Percentiles rank a stretch among this genome's conserved stretches.
Conservation (phyloP, 2,329 filamentous ascomycete species). For the Fusarium lateritium region DNA sequence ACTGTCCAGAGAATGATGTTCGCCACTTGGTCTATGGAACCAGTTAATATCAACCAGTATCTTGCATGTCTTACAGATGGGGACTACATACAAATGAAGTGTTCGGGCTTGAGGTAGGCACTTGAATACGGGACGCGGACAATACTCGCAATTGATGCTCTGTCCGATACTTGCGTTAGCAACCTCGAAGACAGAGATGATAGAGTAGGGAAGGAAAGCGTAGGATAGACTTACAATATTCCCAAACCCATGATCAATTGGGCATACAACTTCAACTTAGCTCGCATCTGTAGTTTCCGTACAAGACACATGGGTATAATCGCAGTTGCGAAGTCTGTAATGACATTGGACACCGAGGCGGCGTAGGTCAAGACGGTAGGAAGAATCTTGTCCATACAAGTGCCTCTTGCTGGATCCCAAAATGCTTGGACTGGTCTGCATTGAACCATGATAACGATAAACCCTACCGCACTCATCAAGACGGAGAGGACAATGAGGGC, state of each 20-base stretch:
- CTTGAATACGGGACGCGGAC: conserved; percentile 21
- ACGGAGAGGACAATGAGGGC: conserved; percentile 6
- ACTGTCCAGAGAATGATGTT: conserved; percentile 25
- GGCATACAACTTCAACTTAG: conserved; percentile 13
- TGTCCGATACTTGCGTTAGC: background rate
- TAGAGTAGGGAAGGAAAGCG: background rate
- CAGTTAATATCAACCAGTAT: too few relatives aligned
- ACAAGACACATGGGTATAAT: conserved; percentile 17
- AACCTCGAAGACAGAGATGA: background rate
- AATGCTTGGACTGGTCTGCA: conserved; percentile 10
- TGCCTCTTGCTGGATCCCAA: conserved; percentile 12
- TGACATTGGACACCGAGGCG: conserved; percentile 25
- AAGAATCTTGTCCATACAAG: conserved; percentile 11
- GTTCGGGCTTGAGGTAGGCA: background rate
- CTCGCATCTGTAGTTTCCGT: conserved; percentile 27
- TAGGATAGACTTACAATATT: conserved; percentile 10
- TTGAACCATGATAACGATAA: conserved; percentile 6
- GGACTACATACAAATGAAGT: background rate
- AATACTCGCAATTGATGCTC: conserved; percentile 21
- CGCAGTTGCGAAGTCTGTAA: conserved; percentile 14
- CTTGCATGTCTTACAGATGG: too few relatives aligned
- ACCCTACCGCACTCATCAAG: background rate
- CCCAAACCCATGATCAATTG: conserved; percentile 18
- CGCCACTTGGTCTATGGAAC: conserved; percentile 8
- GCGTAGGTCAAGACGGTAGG: conserved; percentile 22